Evolutionary conservation across 108 stramenopile species (phyloP).

Genomic region (Conticribra guillardii): DNA sequence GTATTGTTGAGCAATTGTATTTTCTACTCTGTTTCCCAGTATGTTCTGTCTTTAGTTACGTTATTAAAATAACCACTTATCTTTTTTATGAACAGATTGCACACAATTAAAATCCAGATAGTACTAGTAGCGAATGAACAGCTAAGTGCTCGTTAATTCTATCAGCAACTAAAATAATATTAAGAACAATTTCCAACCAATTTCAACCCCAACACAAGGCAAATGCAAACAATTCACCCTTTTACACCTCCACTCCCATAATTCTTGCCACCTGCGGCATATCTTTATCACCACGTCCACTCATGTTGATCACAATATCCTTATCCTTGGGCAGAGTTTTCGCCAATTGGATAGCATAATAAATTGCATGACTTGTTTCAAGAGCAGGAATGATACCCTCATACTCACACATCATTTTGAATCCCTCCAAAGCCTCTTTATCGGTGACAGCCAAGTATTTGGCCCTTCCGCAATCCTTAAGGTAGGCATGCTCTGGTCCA

Average conservation of each 20-base stretch:
- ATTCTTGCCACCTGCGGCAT: conserved; percentile 94
- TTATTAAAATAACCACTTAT: too few species aligned
- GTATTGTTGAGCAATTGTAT: too few species aligned
- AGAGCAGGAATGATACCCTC: conserved; percentile 98
- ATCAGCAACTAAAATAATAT: too few species aligned
- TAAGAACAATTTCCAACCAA: too few species aligned
- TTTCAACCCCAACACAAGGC: too few species aligned
- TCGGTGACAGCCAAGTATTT: conserved; percentile 90
- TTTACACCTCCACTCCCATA: conserved; percentile 91
- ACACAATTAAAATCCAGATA: too few species aligned
- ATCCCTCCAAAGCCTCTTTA: conserved; percentile 91
- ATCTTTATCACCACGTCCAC: conserved; percentile 98
- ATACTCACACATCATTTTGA: conserved; percentile 88
- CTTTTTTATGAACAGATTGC: too few species aligned
- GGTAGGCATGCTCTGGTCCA: conserved; percentile 94
- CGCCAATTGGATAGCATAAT: conserved; percentile 89
- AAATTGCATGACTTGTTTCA: conserved; percentile 94
- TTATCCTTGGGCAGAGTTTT: conserved; percentile 88
- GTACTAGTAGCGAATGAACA: too few species aligned
- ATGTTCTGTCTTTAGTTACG: too few species aligned
- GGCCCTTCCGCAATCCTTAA: conserved; percentile 93
- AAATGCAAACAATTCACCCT: neutral
- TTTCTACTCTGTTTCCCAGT: too few species aligned
- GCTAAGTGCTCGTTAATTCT: too few species aligned
- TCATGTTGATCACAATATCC: conserved; percentile 93